Conservation (phyloP, 78 protist species). For the Dictyostelium intermedium region DNA sequence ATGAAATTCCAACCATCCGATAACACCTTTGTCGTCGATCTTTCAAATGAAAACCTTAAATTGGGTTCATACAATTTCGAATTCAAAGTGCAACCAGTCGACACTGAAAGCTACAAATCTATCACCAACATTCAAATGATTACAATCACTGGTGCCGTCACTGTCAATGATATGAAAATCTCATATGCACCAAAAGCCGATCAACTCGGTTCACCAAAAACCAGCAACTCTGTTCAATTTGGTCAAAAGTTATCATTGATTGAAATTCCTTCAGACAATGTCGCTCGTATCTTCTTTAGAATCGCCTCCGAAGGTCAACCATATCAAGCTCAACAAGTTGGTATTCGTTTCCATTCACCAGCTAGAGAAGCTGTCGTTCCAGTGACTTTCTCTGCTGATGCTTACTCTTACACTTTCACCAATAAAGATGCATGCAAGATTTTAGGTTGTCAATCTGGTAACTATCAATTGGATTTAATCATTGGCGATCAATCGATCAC, state of each 20-base stretch:
- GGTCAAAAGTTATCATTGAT: neutral
- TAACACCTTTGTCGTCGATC: neutral
- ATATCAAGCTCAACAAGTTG: constrained; percentile 47
- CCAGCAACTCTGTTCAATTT: neutral
- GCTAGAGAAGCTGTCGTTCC: constrained; percentile 13
- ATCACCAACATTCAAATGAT: constrained; percentile 7
- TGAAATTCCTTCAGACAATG: neutral
- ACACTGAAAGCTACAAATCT: neutral
- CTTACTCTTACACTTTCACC: neutral
- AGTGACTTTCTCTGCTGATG: neutral
- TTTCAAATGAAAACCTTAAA: constrained; percentile 13
- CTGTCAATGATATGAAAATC: constrained; percentile 36
- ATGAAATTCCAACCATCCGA: neutral
- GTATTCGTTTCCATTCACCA: constrained; percentile 30
- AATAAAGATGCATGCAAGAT: constrained; percentile 17
- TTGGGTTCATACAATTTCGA: constrained; percentile 35
- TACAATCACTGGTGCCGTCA: constrained; percentile 27
- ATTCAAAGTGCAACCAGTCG: constrained; percentile 22
- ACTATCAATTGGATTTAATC: constrained; percentile 18
- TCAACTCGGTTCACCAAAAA: neutral
- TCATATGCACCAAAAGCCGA: constrained; percentile 29
- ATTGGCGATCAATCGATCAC: constrained; percentile 43
- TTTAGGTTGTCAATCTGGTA: neutral
- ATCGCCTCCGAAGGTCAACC: neutral
- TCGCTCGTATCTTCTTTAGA: constrained; percentile 18